Conservation (phyloP, 2,329 filamentous ascomycete genomes). For the Sphaerulina vaccinii region DNA sequence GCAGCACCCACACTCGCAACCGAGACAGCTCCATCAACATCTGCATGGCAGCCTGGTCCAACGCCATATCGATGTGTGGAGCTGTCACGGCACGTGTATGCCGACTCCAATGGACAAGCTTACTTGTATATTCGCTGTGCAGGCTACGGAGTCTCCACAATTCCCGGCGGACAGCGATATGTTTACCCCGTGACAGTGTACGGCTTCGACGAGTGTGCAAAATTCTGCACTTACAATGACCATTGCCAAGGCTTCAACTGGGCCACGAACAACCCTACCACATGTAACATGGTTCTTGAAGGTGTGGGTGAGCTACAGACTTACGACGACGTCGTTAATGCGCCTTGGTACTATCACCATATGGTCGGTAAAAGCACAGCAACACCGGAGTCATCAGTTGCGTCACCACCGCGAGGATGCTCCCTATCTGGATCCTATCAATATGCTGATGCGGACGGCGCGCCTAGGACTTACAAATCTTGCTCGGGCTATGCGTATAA, state of each 20-base stretch:
- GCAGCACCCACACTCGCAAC: too few species aligned
- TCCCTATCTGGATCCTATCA: not conserved
- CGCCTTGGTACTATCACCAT: conserved; percentile 8
- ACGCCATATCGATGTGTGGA: conserved; percentile 2
- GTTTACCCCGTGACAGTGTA: not conserved
- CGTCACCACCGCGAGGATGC: not conserved
- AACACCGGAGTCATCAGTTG: not conserved
- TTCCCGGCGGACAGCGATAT: not conserved
- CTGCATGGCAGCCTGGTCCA: not conserved
- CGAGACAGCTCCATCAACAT: not conserved
- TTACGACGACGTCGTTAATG: not conserved
- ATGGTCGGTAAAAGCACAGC: conserved; percentile 1
- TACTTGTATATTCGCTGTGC: conserved; percentile 7
- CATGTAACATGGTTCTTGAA: not conserved
- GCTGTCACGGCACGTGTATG: conserved; percentile 3
- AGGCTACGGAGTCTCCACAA: conserved; percentile 1
- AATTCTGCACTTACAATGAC: conserved; percentile 2
- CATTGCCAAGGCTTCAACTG: conserved; percentile 6
- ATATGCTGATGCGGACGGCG: conserved; percentile 1
- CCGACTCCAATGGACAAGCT: conserved; percentile 4
- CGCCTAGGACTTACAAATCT: not conserved
- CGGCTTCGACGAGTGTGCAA: conserved; percentile 4
- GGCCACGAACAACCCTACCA: conserved; percentile 1
- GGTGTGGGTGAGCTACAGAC: conserved; percentile 2
- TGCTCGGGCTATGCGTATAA: not conserved